These are phyloP conservation scores for Monosporascus sp. DNA, from an alignment of 2,329 filamentous ascomycete species.

Conservation along the genomic window DNA sequence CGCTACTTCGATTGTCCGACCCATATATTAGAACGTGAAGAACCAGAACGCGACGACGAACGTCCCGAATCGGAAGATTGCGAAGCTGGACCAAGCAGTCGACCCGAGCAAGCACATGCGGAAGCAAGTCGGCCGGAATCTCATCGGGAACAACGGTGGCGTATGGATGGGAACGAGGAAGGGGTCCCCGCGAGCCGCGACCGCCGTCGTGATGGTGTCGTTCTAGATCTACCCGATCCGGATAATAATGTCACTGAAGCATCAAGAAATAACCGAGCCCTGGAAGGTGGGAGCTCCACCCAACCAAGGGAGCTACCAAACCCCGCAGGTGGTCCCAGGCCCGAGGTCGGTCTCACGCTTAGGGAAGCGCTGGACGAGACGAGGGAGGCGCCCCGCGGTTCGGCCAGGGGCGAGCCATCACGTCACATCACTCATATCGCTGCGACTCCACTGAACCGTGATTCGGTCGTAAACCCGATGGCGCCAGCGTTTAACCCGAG, in stretches of 20 bases:
- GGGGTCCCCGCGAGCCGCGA: neutral
- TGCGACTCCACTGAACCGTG: neutral
- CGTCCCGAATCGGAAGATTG: slow-evolving; percentile 8
- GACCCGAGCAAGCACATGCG: neutral
- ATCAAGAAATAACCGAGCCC: neutral
- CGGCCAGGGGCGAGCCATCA: neutral
- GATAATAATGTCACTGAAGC: neutral
- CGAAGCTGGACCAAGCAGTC: slow-evolving; percentile 1
- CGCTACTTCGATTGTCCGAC: slow-evolving; percentile 46
- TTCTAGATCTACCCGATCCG: neutral
- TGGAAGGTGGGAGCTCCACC: neutral
- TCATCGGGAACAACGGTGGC: no score
- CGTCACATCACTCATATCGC: neutral
- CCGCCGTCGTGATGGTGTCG: neutral
- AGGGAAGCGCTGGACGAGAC: slow-evolving; percentile 12
- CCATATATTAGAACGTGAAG: slow-evolving; percentile 34
- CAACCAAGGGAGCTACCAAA: neutral
- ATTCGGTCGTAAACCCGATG: slow-evolving; percentile 10
- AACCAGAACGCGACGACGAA: no score
- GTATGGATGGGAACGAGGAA: neutral
- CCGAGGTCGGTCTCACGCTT: slow-evolving; percentile 6
- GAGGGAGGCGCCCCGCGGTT: neutral
- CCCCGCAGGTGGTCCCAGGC: neutral
- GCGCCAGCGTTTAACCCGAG: slow-evolving; percentile 8
- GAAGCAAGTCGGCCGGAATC: neutral